These are phyloP conservation scores for Prunus padus DNA, from an alignment of 306 rosid species.

Conservation along the genomic window DNA sequence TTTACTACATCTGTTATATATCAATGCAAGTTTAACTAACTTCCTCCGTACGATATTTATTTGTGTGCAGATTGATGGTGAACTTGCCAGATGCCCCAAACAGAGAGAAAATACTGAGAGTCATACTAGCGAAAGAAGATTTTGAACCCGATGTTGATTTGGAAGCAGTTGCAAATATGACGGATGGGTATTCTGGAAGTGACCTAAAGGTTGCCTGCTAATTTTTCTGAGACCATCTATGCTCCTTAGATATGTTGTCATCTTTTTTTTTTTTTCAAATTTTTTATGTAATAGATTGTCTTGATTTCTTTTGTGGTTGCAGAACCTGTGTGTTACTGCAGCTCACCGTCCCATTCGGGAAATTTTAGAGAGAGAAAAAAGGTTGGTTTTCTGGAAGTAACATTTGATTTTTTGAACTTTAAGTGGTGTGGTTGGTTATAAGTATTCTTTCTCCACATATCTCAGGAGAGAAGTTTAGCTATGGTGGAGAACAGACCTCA, in stretches of 20 bases:
- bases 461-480: slow-evolving; percentile 71
- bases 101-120: slow-evolving; percentile 76
- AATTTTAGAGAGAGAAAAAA: slow-evolving; percentile 84
- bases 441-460: slow-evolving; percentile 10
- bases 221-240: background rate
- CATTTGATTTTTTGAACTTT: background rate
- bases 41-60: background rate
- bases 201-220: slow-evolving; percentile 69
- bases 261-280: background rate
- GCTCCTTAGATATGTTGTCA: background rate
- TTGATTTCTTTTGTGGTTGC: slow-evolving; percentile 37
- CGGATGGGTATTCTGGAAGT: slow-evolving; percentile 97
- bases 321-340: slow-evolving; percentile 89
- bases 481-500: slow-evolving; percentile 60
- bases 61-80: slow-evolving; percentile 79
- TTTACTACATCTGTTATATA: background rate
- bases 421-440: slow-evolving; percentile 13
- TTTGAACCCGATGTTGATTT: slow-evolving; percentile 70
- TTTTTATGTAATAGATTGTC: background rate
- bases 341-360: slow-evolving; percentile 92
- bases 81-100: slow-evolving; percentile 82
- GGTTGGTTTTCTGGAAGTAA: slow-evolving; percentile 39
- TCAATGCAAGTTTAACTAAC: background rate
- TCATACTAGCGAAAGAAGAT: slow-evolving; percentile 86
- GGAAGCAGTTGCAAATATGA: slow-evolving; percentile 77